Conservation (phyloP, 352 stramenopile genomes). For the Phytopythium delawarense region DNA sequence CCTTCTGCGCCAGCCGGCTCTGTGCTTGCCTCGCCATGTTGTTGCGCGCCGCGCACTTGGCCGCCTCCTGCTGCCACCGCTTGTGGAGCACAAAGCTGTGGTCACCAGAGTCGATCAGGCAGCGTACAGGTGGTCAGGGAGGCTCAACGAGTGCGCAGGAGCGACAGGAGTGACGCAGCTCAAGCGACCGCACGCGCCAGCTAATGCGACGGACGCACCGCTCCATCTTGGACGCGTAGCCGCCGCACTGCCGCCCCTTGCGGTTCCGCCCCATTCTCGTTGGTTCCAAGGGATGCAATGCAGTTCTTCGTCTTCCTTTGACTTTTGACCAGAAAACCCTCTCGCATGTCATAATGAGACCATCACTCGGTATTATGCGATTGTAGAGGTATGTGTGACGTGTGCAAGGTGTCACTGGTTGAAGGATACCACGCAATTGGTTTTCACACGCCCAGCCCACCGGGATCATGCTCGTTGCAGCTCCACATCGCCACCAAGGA, state of each 20-base stretch:
- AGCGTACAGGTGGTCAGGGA: background rate
- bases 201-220: slow-evolving; percentile 15
- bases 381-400: slow-evolving; percentile 8
- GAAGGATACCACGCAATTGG: background rate
- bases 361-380: background rate
- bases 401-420: slow-evolving; percentile 1
- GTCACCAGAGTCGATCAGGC: background rate
- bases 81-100: slow-evolving; percentile 59
- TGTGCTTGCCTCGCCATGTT: slow-evolving; percentile 48
- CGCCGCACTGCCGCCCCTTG: slow-evolving; percentile 69
- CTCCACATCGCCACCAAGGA: no score
- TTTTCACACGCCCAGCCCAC: no score
- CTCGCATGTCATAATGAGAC: background rate
- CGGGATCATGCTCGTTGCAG: no score
- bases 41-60: slow-evolving; percentile 40
- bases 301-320: background rate
- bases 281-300: background rate
- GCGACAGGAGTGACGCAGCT: background rate
- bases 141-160: background rate
- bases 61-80: slow-evolving; percentile 55
- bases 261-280: slow-evolving; percentile 49
- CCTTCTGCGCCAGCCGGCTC: slow-evolving; percentile 29
- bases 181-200: background rate
- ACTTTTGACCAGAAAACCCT: background rate
- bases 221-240: slow-evolving; percentile 72